Base-by-base conservation (phyloP, 192 early-diverging fungal species). In the Backusella australiensis region DNA sequence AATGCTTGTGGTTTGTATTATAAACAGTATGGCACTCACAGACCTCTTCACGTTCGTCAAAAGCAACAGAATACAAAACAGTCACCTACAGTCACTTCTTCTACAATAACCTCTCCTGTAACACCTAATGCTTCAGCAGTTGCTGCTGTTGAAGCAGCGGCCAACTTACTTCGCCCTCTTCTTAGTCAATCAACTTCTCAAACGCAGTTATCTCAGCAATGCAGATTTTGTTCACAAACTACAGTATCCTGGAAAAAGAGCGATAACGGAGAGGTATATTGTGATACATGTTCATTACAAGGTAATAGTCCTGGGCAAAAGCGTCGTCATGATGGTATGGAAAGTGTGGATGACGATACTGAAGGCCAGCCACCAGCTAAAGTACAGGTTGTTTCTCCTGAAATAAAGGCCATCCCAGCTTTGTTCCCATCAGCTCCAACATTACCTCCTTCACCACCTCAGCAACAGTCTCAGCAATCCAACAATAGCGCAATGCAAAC, bases 1-100 rank as follows among this genome's bases (percentile, higher is more conserved):
- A 99, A 99, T 78, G 97, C 97, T 6, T 99, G 97, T 79, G 97
- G 97, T 0, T 84, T 98, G 15, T 98, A 95, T 82, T 96, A 89
- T 85, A 98, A 97, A 82, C 92, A 98, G 71, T 97, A 99, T 80
- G 89, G 91, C 71, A 89, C 91, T 7, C 87, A 91, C 66, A 86
- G 97, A 19, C 97, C 97, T 6, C 72, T 87, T 7, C 84, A 81
- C 11, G 70, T 81, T 8, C 81, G 83, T 6, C 74, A 82, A 53
- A 78, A 78, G 23, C 68, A 75, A 23, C 68, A 71, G 41, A 49
- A 38, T 4, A 56, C 76, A 36, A 73, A 73, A 15, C 72, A 73
- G 21, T 34, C 52, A 29, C 82, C 70, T 71, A 4, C 74, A 34
- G 19, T 72, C 17, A 19, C 35, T 21, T 14, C 65, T 67, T 11